Base-by-base conservation (phyloP, 768 basidiomycete species). In the Mycena chlorophos region DNA sequence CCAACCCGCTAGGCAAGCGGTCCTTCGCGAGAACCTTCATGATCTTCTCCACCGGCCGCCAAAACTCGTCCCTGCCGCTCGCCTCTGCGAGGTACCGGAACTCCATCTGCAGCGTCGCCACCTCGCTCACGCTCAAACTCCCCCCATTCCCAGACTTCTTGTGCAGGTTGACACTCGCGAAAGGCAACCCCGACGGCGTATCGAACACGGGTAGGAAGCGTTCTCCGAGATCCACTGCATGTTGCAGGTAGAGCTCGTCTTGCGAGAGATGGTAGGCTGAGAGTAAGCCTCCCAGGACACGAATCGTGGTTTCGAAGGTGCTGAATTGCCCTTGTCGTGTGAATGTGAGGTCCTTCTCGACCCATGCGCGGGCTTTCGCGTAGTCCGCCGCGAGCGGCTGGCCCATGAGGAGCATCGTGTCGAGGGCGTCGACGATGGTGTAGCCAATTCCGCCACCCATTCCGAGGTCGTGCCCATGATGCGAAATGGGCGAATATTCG, bases 221-320 rank as follows among this genome's bases (percentile, higher is more conserved):
- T 61, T 93, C 85, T 22, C 84, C 94, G 2, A 98, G 83, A 56
- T 97, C 93, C 5, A 77, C 70, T 0, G 95, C 92, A 56, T 84
- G 85, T 47, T 84, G 75, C 4, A 96, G 80, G 68, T 84, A 93
- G 4, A 95, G 64, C 51, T 92, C 87, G 42, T 81, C 74, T 4
- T 37, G 29, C 0, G 47, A 49, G 10, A 96, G 79, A 64, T 94
- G 83, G 66, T 92, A 86, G 0, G 94, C 88, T 2, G 94, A 86
- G 2, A 98, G 76, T 3, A 98, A 80, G 1, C 95, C 95, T 14
- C 95, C 95, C 3, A 98, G 78, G 2, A 96, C 82, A 27, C 94
- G 86, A 51, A 97, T 98, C 0, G 94, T 97, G 1, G 91, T 94
- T 91, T 98, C 95, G 63, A 98, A 98, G 0, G 91, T 94, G 68